Conservation (phyloP, 1,139 yeast genomes). For the Spathaspora sp. region DNA sequence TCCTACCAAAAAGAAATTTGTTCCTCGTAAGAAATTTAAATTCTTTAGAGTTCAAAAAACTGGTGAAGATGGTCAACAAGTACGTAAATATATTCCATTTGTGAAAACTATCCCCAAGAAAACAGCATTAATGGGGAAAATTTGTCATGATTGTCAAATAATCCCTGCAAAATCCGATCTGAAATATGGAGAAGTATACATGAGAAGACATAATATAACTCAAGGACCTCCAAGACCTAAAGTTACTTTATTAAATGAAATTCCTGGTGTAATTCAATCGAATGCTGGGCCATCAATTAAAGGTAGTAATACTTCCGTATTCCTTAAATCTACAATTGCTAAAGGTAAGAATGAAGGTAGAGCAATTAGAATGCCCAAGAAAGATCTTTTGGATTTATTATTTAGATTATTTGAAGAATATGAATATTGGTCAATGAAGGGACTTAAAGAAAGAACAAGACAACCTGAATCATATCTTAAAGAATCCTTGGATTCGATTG, state of each 20-base stretch:
- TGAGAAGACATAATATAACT: slow-evolving; percentile 49
- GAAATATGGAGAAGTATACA: slow-evolving; percentile 54
- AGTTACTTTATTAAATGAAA: slow-evolving; percentile 77
- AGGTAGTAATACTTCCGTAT: slow-evolving; percentile 61
- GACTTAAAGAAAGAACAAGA: slow-evolving; percentile 87
- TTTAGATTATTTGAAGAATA: slow-evolving; percentile 91
- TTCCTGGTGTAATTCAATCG: slow-evolving; percentile 84
- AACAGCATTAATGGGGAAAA: slow-evolving; percentile 82
- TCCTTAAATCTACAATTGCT: slow-evolving; percentile 46
- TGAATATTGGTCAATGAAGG: slow-evolving; percentile 96
- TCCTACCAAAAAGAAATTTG: slow-evolving; percentile 27
- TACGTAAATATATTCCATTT: slow-evolving; percentile 59
- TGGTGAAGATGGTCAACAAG: slow-evolving; percentile 18
- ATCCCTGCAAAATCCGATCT: slow-evolving; percentile 75
- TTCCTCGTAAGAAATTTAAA: slow-evolving; percentile 19
- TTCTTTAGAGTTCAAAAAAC: slow-evolving; percentile 30
- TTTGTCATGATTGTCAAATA: slow-evolving; percentile 89
- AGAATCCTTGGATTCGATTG: slow-evolving; percentile 88
- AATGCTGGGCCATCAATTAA: slow-evolving; percentile 82
- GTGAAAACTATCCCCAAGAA: slow-evolving; percentile 84
- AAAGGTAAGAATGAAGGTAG: slow-evolving; percentile 65
- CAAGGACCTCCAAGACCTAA: slow-evolving; percentile 56
- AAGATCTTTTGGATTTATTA: slow-evolving; percentile 82
- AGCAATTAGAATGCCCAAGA: slow-evolving; percentile 92
- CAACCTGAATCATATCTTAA: slow-evolving; percentile 95